Conservation (phyloP, 2,329 filamentous ascomycete genomes). For the Epichloe sp. region DNA sequence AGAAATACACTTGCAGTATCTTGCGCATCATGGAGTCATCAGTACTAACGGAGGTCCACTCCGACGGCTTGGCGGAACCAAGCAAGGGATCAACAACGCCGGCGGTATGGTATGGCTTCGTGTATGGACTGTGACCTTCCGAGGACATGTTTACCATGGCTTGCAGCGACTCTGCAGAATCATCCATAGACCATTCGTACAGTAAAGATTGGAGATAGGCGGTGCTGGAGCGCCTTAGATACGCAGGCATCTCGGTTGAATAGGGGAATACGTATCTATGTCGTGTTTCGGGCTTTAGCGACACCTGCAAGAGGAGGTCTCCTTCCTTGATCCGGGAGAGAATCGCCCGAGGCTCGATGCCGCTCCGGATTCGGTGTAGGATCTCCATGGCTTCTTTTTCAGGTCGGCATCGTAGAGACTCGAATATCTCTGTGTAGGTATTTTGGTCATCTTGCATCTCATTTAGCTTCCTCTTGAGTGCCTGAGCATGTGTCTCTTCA, state of each 20-base stretch:
- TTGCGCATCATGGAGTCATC: constrained; percentile 24
- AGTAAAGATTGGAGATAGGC: constrained; percentile 16
- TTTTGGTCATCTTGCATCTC: neutral
- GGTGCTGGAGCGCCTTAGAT: constrained; percentile 8
- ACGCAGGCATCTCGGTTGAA: constrained; percentile 10
- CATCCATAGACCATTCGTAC: constrained; percentile 9
- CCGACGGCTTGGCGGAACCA: constrained; percentile 15
- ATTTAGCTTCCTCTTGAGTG: constrained; percentile 6
- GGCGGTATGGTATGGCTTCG: constrained; percentile 25
- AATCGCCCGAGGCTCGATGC: constrained; percentile 17
- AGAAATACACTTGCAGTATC: constrained; percentile 15
- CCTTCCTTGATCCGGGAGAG: constrained; percentile 22
- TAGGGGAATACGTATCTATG: constrained; percentile 27
- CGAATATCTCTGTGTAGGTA: constrained; percentile 10
- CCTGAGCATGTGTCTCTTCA: constrained; percentile 11
- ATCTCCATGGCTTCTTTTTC: constrained; percentile 21
- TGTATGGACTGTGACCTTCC: constrained; percentile 12
- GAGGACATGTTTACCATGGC: neutral
- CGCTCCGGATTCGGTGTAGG: constrained; percentile 22
- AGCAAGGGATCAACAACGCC: constrained; percentile 21
- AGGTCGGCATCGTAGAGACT: constrained; percentile 8
- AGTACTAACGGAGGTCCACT: constrained; percentile 23
- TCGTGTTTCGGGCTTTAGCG: constrained; percentile 22
- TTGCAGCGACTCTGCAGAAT: constrained; percentile 5
- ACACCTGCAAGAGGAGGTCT: constrained; percentile 24